These are phyloP conservation scores for Nannizzia gypsea DNA, from an alignment of 2,329 filamentous ascomycete genomes.

Conservation along the genomic window DNA sequence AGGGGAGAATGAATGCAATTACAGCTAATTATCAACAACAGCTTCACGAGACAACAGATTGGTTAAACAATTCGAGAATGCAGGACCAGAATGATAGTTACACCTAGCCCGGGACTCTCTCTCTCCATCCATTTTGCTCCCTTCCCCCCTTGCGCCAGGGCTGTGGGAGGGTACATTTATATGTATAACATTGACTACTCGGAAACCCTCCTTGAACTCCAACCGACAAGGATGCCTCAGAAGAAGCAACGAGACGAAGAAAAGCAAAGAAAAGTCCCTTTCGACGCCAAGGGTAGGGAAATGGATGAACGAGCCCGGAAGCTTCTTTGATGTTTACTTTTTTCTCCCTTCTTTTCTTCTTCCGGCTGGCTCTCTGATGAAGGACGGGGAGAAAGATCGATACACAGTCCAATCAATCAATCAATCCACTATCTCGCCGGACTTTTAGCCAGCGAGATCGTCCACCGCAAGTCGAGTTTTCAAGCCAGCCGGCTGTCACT, in stretches of 20 bases:
- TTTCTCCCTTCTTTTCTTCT: neutral
- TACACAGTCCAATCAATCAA: too few relatives aligned
- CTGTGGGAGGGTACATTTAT: neutral
- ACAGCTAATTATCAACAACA: neutral
- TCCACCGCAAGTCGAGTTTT: neutral
- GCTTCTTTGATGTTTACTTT: slow-evolving; percentile 4
- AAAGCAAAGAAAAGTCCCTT: neutral
- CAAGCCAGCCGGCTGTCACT: neutral
- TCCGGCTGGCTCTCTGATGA: neutral
- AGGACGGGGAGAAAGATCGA: too few relatives aligned
- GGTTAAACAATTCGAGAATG: too few relatives aligned
- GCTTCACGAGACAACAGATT: too few relatives aligned
- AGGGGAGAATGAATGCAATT: neutral
- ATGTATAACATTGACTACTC: neutral
- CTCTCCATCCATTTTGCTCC: neutral
- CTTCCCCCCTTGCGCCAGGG: neutral
- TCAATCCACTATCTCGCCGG: too few relatives aligned
- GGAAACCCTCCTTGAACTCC: neutral
- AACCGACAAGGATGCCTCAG: neutral
- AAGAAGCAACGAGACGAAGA: too few relatives aligned
- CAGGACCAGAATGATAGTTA: neutral
- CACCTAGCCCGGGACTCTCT: too few relatives aligned
- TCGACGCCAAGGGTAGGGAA: neutral
- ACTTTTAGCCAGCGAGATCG: neutral
- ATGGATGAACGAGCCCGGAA: neutral